Base-by-base conservation (phyloP, 208 protist genomes). In the Acanthamoeba triangularis region DNA sequence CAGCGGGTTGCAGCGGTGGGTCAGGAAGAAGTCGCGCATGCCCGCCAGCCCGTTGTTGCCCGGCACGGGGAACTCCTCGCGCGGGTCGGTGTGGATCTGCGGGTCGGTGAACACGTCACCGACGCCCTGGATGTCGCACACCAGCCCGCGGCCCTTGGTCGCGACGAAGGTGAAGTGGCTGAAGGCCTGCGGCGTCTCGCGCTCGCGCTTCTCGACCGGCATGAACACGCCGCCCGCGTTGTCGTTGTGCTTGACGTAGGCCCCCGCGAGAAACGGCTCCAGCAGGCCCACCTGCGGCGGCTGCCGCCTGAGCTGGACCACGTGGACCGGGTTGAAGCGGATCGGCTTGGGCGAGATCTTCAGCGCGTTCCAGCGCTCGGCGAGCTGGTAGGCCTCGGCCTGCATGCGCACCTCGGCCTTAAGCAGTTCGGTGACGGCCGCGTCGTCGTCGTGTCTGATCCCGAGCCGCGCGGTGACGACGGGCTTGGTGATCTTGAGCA, bases 91-190 rank as follows among this genome's bases (percentile, higher is more conserved):
- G n/a, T n/a, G n/a, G n/a, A n/a, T n/a, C n/a, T n/a, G n/a, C n/a
- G n/a, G 3, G 3, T 41, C 37, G 37, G 37, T 41, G 1, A 3
- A 41, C 37, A 41, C 3, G 37, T 41, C 37, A 41, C 97, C 96
- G 3, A 99, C 98, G 72, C 98, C 98, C 94, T 99, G 98, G 67
- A 99, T 98, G 84, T 99, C 98, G 44, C 98, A 97, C 96, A 99
- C 97, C 94, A 99, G 96, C 52, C 98, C 94, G 87, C 97, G 84
- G 61, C 97, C 96, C 1, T 97, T n/a, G 90, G 98, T 98, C 67
- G 96, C 97, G 63, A 97, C 94, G 85, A 98, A 98, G n/a, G 98
- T 98, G 96, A 98, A 99, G 96, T 99, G 98, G 8, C 98, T 98
- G 95, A 99, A 99, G 63, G 98, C 98, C 96, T 99, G 98, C 49